Percentiles rank a stretch among this genome's conserved stretches.
Evolutionary conservation across 73 alveolate genomes (phyloP).

Genomic region (Tetrahymena borealis): DNA sequence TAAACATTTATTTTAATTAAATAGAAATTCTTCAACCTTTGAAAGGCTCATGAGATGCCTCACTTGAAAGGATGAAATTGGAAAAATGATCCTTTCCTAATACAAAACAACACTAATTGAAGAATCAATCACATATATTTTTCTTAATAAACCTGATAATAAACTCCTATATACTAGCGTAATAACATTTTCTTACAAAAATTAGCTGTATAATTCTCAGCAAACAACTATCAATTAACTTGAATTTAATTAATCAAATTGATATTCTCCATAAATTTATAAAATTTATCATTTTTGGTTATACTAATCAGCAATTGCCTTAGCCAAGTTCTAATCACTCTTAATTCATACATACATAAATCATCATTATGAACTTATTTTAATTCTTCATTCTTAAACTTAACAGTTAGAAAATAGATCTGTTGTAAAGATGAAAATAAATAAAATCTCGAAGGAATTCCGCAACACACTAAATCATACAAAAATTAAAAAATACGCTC

Average conservation of each 20-base stretch:
- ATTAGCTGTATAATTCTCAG: neutral
- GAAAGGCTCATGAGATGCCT: neutral
- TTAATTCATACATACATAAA: neutral
- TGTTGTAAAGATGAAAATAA: neutral
- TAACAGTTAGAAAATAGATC: conserved; percentile 1
- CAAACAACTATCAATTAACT: neutral
- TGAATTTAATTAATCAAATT: neutral
- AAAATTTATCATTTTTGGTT: too few species aligned
- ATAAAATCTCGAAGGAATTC: neutral
- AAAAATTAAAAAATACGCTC: neutral
- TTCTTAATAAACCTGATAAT: neutral
- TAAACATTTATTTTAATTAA: neutral
- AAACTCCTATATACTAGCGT: neutral
- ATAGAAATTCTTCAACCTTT: neutral
- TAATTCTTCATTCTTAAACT: neutral
- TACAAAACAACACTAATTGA: neutral
- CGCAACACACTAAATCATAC: neutral
- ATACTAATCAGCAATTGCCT: too few species aligned
- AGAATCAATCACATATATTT: neutral
- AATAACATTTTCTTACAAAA: neutral
- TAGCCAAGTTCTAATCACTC: too few species aligned
- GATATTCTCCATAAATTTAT: neutral
- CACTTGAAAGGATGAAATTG: neutral
- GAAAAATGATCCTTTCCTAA: neutral
- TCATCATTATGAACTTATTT: neutral